Percentiles rank a stretch among this genome's conserved stretches.
Conservation (phyloP, 176 grass and related monocot species). For the Microstegium vimineum region DNA sequence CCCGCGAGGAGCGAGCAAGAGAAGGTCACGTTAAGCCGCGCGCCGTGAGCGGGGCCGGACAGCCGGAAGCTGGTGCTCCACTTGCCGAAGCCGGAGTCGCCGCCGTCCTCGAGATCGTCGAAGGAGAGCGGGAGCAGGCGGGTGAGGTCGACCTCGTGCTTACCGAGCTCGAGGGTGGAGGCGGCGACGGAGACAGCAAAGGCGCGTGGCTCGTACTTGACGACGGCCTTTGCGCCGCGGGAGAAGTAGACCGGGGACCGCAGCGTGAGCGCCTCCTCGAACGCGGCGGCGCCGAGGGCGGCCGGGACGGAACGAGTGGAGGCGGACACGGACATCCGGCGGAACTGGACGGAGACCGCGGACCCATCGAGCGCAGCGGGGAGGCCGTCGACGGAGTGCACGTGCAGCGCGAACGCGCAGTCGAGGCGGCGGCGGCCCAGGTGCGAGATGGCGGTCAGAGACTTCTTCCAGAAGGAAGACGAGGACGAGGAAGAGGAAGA, state of each 20-base stretch:
- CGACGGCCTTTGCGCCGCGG: conserved; percentile 35
- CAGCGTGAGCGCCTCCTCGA: conserved; percentile 64
- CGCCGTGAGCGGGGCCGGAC: conserved; percentile 68
- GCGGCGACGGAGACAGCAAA: conserved; percentile 56
- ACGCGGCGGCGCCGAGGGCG: conserved; percentile 51
- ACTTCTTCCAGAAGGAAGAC: conserved; percentile 59
- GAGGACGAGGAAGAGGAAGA: not conserved
- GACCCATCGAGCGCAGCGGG: conserved; percentile 56
- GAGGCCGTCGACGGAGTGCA: conserved; percentile 76
- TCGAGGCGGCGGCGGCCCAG: conserved; percentile 78
- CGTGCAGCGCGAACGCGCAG: conserved; percentile 79
- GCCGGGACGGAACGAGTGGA: conserved; percentile 49
- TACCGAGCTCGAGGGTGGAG: conserved; percentile 64
- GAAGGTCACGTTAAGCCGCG: conserved; percentile 81
- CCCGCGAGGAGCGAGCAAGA: conserved; percentile 42
- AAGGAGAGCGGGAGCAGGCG: conserved; percentile 65
- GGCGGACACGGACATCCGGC: conserved; percentile 42
- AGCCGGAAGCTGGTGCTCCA: conserved; percentile 95
- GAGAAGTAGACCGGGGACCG: conserved; percentile 68
- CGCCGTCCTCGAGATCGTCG: conserved; percentile 76
- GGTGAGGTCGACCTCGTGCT: conserved; percentile 72
- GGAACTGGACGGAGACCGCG: conserved; percentile 59
- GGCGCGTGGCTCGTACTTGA: conserved; percentile 84
- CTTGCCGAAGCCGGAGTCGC: conserved; percentile 63
- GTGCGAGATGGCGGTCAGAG: conserved; percentile 80